A percentile compares a stretch with the other conserved stretches of the same genome.
phyloP scores from a whole-genome alignment of 2,329 filamentous ascomycete genomes.

The Aulographum hederae region DNA sequence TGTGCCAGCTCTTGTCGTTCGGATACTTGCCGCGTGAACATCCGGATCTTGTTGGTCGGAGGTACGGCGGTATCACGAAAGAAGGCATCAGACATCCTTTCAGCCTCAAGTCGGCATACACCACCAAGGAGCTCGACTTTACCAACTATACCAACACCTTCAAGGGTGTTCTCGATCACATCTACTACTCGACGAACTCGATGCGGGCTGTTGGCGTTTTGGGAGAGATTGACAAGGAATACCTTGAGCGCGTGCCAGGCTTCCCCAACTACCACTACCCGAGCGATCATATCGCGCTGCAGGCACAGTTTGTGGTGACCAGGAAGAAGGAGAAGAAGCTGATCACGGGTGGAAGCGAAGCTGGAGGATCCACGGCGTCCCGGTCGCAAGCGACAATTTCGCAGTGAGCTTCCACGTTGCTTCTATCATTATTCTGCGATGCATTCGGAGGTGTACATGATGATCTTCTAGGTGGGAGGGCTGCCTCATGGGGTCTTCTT shows the following conservation, averaged over 20 bases:
- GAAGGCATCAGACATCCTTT: slow-evolving; percentile 92
- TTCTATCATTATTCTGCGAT: too few species aligned
- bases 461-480: too few species aligned
- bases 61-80: slow-evolving; percentile 85
- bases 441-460: too few species aligned
- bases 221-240: slow-evolving; percentile 70
- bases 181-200: slow-evolving; percentile 90
- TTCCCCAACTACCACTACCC: slow-evolving; percentile 94
- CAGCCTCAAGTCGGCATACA: slow-evolving; percentile 79
- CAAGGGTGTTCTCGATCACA: slow-evolving; percentile 82
- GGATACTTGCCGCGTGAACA: slow-evolving; percentile 66
- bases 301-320: slow-evolving; percentile 82
- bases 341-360: neutral
- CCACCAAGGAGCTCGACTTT: slow-evolving; percentile 71
- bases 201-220: slow-evolving; percentile 70
- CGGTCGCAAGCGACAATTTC: too few species aligned
- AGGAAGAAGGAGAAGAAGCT: slow-evolving; percentile 53
- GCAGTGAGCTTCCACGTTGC: too few species aligned
- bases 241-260: slow-evolving; percentile 71
- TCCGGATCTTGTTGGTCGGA: slow-evolving; percentile 57
- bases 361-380: too few species aligned
- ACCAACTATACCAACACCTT: slow-evolving; percentile 97
- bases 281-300: slow-evolving; percentile 76
- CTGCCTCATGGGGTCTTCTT: too few species aligned
- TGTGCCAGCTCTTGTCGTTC: slow-evolving; percentile 75